phyloP scores from a whole-genome alignment of 176 grass and related monocot species.

The Chloris gayana region DNA sequence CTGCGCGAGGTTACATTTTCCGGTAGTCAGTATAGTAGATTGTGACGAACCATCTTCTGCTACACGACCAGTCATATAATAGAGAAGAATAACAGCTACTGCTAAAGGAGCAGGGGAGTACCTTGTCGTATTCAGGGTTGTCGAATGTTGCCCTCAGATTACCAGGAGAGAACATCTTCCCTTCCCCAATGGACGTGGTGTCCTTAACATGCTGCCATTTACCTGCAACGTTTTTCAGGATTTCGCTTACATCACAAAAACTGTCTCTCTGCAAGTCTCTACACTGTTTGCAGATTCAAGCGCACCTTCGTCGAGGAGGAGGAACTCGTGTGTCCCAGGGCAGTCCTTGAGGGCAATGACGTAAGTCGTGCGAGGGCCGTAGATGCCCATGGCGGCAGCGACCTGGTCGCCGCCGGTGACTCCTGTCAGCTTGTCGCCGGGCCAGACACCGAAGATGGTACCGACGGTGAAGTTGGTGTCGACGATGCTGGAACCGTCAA shows the following conservation, averaged over 20 bases:
- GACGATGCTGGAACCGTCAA: slow-evolving; percentile 95
- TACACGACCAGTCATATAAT: neutral
- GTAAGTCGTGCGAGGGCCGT: slow-evolving; percentile 91
- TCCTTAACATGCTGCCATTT: slow-evolving; percentile 99
- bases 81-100: neutral
- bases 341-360: slow-evolving; percentile 87
- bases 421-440: slow-evolving; percentile 86
- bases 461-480: slow-evolving; percentile 98
- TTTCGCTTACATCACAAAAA: neutral
- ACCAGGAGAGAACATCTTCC: slow-evolving; percentile 98
- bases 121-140: slow-evolving; percentile 90
- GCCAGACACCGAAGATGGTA: slow-evolving; percentile 98
- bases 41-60: neutral
- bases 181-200: slow-evolving; percentile 82
- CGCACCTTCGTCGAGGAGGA: slow-evolving; percentile 84
- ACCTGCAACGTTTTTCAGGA: slow-evolving; percentile 44
- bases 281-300: neutral
- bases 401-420: slow-evolving; percentile 84
- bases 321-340: slow-evolving; percentile 95
- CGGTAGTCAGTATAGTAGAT: neutral
- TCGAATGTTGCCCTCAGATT: slow-evolving; percentile 92
- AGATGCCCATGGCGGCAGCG: slow-evolving; percentile 94
- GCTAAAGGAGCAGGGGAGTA: slow-evolving; percentile 1
- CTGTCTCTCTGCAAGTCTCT: neutral
- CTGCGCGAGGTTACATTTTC: slow-evolving; percentile 34